Conservation (phyloP, 192 early-diverging fungal species). For the Rhizoclosmatium globosum region DNA sequence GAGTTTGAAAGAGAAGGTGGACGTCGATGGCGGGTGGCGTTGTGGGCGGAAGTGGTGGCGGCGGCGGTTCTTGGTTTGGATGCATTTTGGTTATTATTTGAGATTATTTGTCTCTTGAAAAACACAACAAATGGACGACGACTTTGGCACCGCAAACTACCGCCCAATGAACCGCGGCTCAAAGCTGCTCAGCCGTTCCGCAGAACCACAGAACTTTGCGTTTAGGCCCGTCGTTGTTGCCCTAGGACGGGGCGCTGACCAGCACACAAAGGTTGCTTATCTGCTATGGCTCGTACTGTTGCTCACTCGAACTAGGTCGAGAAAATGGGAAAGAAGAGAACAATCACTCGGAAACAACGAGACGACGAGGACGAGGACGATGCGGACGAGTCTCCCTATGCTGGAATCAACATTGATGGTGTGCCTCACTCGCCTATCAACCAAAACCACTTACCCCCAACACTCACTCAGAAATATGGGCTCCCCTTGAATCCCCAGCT, state of each 20-base stretch:
- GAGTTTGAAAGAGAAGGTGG: not conserved
- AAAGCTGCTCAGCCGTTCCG: constrained; percentile 58
- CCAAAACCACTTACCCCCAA: not conserved
- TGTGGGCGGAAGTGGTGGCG: not conserved
- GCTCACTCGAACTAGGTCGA: constrained; percentile 33
- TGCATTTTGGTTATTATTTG: too few relatives aligned
- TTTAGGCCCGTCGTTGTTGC: constrained; percentile 13
- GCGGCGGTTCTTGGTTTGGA: not conserved
- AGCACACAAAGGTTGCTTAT: constrained; percentile 13
- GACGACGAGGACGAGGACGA: constrained; percentile 6
- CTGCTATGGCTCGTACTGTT: not conserved
- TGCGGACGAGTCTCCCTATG: constrained; percentile 34
- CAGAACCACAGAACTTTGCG: constrained; percentile 24
- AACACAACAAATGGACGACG: constrained; percentile 21
- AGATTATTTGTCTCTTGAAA: too few relatives aligned
- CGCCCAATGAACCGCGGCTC: constrained; percentile 71
- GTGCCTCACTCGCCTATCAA: not conserved
- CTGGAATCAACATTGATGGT: constrained; percentile 44
- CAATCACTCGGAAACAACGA: constrained; percentile 6
- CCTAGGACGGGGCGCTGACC: constrained; percentile 29
- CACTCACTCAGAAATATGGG: constrained; percentile 36
- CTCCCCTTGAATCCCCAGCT: constrained; percentile 64
- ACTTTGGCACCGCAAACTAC: constrained; percentile 35
- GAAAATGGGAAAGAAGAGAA: constrained; percentile 30
- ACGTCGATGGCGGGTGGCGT: not conserved